phyloP scores from a whole-genome alignment of 2,329 filamentous ascomycete genomes.

The Fusarium oligoseptatum region DNA sequence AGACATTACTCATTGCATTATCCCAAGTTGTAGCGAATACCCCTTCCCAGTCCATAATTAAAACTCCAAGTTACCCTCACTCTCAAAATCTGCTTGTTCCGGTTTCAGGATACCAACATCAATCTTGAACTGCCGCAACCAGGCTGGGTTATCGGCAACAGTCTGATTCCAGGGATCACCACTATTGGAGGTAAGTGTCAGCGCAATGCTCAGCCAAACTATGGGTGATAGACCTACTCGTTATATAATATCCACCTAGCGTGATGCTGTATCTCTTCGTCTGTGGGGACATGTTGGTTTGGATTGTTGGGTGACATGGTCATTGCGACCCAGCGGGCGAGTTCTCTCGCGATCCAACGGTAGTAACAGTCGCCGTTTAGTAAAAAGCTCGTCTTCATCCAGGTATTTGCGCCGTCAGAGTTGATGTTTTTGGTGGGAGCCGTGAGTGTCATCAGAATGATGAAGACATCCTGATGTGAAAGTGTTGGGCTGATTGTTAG shows the following conservation, averaged over 20 bases:
- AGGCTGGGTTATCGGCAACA: neutral
- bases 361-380: neutral
- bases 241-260: constrained; percentile 20
- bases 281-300: constrained; percentile 25
- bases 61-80: neutral
- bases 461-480: neutral
- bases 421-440: neutral
- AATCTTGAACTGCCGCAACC: neutral
- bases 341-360: constrained; percentile 18
- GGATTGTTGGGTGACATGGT: constrained; percentile 34
- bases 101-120: neutral
- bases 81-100: neutral
- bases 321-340: constrained; percentile 22
- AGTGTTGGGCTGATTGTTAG: neutral
- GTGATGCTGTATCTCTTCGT: constrained; percentile 29
- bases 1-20: neutral
- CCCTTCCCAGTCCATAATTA: no score
- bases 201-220: neutral
- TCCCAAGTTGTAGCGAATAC: neutral
- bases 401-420: neutral
- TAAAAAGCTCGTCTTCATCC: neutral
- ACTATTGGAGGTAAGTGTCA: neutral
- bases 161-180: constrained; percentile 5
- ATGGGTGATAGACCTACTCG: neutral
- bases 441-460: neutral